phyloP scores from a whole-genome alignment of 1,284 basidiomycete species.

The Marasmius fiardii region DNA sequence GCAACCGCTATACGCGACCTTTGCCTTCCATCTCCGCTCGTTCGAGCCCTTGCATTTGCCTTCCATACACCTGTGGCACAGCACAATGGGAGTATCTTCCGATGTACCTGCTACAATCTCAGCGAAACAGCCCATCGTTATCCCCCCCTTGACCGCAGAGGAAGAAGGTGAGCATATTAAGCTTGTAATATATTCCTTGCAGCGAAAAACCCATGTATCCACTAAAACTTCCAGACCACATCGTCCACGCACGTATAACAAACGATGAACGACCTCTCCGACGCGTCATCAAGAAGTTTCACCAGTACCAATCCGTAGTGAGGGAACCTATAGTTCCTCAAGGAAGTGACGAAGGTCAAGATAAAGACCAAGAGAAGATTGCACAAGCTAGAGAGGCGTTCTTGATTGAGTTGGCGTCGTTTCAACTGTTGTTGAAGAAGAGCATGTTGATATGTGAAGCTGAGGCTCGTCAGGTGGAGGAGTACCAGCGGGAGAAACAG shows the following conservation, averaged over 20 bases:
- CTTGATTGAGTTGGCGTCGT: slow-evolving; percentile 69
- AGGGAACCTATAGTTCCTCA: slow-evolving; percentile 43
- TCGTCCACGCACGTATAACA: slow-evolving; percentile 73
- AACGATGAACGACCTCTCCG: slow-evolving; percentile 73
- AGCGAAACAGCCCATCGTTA: slow-evolving; percentile 9
- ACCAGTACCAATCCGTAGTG: slow-evolving; percentile 61
- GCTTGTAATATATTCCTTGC: slow-evolving; percentile 1
- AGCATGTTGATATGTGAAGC: slow-evolving; percentile 77
- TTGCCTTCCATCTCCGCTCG: not conserved
- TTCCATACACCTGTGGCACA: too few species aligned
- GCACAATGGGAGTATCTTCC: not conserved
- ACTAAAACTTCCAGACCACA: slow-evolving; percentile 54
- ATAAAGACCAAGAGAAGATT: slow-evolving; percentile 32
- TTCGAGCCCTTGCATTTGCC: too few species aligned
- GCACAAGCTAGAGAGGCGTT: slow-evolving; percentile 78
- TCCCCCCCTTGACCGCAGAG: slow-evolving; percentile 53
- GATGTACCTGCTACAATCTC: not conserved
- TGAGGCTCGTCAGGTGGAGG: slow-evolving; percentile 75
- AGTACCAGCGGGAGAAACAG: slow-evolving; percentile 68
- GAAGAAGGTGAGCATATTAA: slow-evolving; percentile 55
- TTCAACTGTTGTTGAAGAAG: slow-evolving; percentile 71
- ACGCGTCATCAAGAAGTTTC: slow-evolving; percentile 76
- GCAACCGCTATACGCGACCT: not conserved
- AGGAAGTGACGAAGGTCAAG: slow-evolving; percentile 27
- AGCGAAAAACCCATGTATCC: slow-evolving; percentile 19